Base-by-base conservation (phyloP, 2,329 filamentous ascomycete species). In the Sporothrix inflata region DNA sequence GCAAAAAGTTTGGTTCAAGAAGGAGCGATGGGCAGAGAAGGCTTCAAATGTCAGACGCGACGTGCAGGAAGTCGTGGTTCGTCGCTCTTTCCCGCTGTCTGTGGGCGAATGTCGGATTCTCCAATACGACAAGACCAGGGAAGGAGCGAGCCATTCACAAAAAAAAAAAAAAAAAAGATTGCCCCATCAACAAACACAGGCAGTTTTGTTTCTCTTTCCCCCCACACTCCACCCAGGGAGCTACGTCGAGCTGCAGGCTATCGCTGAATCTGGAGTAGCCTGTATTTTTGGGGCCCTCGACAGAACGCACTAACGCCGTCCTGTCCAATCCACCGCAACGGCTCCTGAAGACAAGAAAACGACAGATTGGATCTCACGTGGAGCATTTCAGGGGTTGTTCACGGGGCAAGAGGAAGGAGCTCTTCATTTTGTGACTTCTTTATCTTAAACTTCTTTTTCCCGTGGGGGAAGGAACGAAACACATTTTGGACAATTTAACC, bases 101-200 rank as follows among this genome's bases (percentile, higher is more conserved):
- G 7, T 11, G 38, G 38, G 60, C 21, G 7, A 45, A 45, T 34
- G 27, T 49, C 24, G 27, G 51, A 8, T 49, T 16, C 27, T n/a
- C 24, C 4, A 53, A 34, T 27, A 11, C 49, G 30, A 40, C 40
- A 42, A 19, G 16, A 34, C 16, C 21, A 65, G 16, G 60, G 70
- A 68, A 71, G 53, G 63, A 51, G 63, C 70, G 65, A 51, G 24
- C 70, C 40, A 34, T 49, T n/a, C n/a, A n/a, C 51, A 38, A 51
- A 42, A 61, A 71, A 67, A 42, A 30, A 61, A 68, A 60, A 16
- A 45, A 69, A 47, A 69, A 51, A 45, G 55, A 68, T 68, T 49
- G 51, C 38, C 53, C 65, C 38, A 63, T 72, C 70, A 72, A 72
- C 65, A 72, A 69, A 67, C 30, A 24, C 49, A 49, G 27, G 55